phyloP scores from a whole-genome alignment of 169 alveolate genomes.

The Eimeria nieschulzi region DNA sequence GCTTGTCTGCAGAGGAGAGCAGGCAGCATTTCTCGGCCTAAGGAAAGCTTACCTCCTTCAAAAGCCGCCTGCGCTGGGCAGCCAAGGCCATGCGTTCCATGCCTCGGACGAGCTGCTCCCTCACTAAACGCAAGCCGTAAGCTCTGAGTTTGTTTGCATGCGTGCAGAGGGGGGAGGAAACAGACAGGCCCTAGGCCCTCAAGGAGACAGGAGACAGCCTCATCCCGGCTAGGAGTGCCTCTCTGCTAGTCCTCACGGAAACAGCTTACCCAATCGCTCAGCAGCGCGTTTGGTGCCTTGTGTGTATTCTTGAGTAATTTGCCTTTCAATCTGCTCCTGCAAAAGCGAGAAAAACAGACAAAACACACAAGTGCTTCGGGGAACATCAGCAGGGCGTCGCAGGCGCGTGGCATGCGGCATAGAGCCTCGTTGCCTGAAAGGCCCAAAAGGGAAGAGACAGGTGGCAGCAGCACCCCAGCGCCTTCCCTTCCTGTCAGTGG shows the following conservation, averaged over 20 bases:
- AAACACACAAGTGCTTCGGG: background rate
- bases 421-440: no score
- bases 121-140: background rate
- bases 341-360: background rate
- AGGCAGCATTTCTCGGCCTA: background rate
- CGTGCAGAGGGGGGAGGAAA: background rate
- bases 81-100: constrained; percentile 29
- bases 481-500: no score
- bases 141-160: background rate
- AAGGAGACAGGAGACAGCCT: no score
- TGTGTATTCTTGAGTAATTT: background rate
- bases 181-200: background rate
- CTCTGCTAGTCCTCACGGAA: no score
- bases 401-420: no score
- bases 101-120: constrained; percentile 27
- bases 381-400: no score
- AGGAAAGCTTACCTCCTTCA: background rate
- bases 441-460: no score
- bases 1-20: background rate
- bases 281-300: constrained; percentile 29
- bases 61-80: constrained; percentile 20
- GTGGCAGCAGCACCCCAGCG: no score
- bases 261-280: constrained; percentile 26
- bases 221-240: no score
- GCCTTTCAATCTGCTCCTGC: constrained; percentile 33